phyloP scores from a whole-genome alignment of 192 early-diverging fungal species.

The Lobosporangium transversale region DNA sequence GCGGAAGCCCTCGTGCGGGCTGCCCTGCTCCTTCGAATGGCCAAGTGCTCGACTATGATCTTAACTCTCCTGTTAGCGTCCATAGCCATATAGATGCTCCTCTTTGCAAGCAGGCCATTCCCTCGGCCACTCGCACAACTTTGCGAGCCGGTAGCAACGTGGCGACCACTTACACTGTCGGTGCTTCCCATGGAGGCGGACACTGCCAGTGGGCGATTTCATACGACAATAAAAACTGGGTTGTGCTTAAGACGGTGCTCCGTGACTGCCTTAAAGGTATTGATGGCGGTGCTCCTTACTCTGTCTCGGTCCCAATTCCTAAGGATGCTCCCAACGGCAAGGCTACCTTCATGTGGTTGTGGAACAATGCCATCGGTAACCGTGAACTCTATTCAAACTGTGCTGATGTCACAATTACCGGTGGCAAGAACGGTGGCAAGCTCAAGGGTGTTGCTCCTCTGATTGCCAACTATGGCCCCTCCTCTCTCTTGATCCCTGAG shows the following conservation, averaged over 20 bases:
- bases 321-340: constrained; percentile 43
- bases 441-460: constrained; percentile 55
- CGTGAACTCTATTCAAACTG: constrained; percentile 75
- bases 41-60: constrained; percentile 54
- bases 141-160: constrained; percentile 63
- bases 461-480: constrained; percentile 45
- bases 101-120: constrained; percentile 60
- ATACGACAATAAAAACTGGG: constrained; percentile 72
- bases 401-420: constrained; percentile 65
- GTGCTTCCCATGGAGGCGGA: constrained; percentile 70
- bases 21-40: constrained; percentile 59
- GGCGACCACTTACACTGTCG: constrained; percentile 60
- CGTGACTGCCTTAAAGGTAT: constrained; percentile 55
- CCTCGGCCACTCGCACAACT: constrained; percentile 42
- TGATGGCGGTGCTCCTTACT: constrained; percentile 18
- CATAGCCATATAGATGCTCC: constrained; percentile 28
- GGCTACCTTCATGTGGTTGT: constrained; percentile 63
- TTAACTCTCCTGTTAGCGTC: constrained; percentile 56
- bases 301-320: constrained; percentile 39
- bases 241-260: constrained; percentile 66
- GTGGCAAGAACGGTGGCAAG: constrained; percentile 27
- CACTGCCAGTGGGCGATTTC: constrained; percentile 79
- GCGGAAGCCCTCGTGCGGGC: constrained; percentile 32
- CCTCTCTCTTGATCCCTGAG: not conserved
- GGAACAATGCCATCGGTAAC: constrained; percentile 71